Percentiles rank a stretch among this genome's conserved stretches.
phyloP scores from a whole-genome alignment of 148 eudicot genomes.

The Vaccinium myrtillus region DNA sequence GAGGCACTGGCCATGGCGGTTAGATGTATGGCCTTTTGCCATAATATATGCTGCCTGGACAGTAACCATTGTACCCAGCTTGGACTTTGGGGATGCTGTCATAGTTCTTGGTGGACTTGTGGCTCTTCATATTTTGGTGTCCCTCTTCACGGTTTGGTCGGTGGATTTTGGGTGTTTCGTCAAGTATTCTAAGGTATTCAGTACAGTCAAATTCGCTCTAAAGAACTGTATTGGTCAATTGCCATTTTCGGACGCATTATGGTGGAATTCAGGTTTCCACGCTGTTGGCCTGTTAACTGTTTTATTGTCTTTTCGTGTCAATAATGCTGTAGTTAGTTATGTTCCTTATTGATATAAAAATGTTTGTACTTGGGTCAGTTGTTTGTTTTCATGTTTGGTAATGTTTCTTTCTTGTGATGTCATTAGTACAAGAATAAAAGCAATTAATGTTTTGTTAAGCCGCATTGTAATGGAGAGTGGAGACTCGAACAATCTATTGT shows the following conservation, averaged over 20 bases:
- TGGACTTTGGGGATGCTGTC: conserved; percentile 60
- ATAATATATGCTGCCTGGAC: conserved; percentile 63
- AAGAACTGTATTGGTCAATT: neutral
- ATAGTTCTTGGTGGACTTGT: conserved; percentile 63
- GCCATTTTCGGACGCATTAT: neutral
- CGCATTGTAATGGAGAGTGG: neutral
- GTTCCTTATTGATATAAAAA: conserved; percentile 1
- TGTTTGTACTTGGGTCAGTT: neutral
- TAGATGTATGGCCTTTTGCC: conserved; percentile 82
- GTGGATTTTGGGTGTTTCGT: conserved; percentile 87
- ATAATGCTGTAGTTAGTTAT: conserved; percentile 1
- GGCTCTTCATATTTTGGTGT: conserved; percentile 57
- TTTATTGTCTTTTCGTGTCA: neutral
- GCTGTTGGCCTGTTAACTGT: neutral
- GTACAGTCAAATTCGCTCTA: neutral
- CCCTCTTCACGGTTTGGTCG: conserved; percentile 88
- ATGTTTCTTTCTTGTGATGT: neutral
- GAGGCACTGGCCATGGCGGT: conserved; percentile 66
- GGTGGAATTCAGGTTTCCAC: neutral
- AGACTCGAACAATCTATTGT: neutral
- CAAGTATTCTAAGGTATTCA: conserved; percentile 67
- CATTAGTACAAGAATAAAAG: neutral
- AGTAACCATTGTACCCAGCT: conserved; percentile 53
- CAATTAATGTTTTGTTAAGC: neutral
- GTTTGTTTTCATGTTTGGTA: neutral